Percentiles rank a stretch among this genome's conserved stretches.
phyloP scores from a whole-genome alignment of 225 moss, liverwort and hornwort genomes.

The Pseudisothecium myosuroides region DNA sequence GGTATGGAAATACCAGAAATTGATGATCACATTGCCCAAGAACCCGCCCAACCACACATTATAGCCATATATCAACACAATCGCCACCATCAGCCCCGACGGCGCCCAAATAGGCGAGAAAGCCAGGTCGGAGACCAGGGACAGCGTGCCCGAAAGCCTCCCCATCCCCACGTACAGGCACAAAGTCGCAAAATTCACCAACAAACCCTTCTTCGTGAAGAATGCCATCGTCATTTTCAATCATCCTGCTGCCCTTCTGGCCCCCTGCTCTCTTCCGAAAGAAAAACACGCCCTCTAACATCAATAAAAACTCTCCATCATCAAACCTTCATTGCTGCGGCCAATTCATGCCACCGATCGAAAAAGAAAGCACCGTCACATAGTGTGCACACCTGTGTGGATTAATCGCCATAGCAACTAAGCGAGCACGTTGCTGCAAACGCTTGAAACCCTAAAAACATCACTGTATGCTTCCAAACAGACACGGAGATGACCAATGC shows the following conservation, averaged over 20 bases:
- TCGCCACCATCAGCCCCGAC: conserved; percentile 82
- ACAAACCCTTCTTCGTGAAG: conserved; percentile 10
- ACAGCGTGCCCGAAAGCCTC: conserved; percentile 19
- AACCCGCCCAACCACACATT: conserved; percentile 79
- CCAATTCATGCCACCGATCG: not conserved
- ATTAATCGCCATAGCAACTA: not conserved
- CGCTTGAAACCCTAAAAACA: not conserved
- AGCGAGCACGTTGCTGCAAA: too few relatives aligned
- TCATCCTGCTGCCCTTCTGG: conserved; percentile 16
- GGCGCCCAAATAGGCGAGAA: conserved; percentile 84
- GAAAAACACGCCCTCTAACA: not conserved
- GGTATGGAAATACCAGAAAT: conserved; percentile 67
- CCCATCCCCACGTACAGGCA: conserved; percentile 27
- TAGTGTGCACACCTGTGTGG: not conserved
- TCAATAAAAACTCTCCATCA: not conserved
- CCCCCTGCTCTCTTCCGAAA: not conserved
- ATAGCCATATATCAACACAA: conserved; percentile 71
- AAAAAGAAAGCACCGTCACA: not conserved
- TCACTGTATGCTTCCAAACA: not conserved
- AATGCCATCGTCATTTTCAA: conserved; percentile 22
- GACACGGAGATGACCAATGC: not conserved
- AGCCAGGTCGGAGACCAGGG: not conserved
- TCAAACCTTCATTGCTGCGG: not conserved
- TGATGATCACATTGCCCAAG: conserved; percentile 57
- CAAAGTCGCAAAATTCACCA: conserved; percentile 8